Evolutionary conservation across 352 stramenopile genomes (phyloP).

Genomic region (Pythium brachiatum): DNA sequence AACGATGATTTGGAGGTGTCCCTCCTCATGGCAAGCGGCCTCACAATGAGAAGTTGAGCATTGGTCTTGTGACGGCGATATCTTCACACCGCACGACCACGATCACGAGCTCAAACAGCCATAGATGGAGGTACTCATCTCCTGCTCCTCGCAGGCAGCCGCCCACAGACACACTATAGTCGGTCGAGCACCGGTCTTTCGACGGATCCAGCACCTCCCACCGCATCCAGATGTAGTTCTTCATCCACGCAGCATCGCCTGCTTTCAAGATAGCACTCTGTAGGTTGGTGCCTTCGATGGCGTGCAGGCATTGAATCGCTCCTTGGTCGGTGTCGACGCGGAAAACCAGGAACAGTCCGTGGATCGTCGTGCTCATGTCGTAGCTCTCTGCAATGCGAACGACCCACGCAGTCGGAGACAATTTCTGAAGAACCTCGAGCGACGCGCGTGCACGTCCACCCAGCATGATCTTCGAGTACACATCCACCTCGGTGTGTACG

Average conservation of each 20-base stretch:
- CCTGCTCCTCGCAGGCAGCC: conserved; percentile 1
- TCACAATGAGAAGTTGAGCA: not conserved
- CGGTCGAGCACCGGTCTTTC: not conserved
- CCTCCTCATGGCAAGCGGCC: too few species aligned
- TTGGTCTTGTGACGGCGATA: not conserved
- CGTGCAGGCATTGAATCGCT: not conserved
- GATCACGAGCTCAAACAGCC: not conserved
- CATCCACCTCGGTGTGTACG: not conserved
- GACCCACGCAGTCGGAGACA: conserved; percentile 1
- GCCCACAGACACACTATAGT: not conserved
- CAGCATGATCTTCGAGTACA: too few species aligned
- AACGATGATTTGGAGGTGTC: too few species aligned
- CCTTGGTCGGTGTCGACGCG: conserved; percentile 7
- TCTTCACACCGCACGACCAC: not conserved
- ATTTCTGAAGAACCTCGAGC: conserved; percentile 2
- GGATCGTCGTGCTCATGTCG: not conserved
- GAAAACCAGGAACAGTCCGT: conserved; percentile 5
- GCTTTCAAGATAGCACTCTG: not conserved
- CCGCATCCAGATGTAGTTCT: conserved; percentile 9
- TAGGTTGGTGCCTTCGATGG: not conserved
- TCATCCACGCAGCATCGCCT: not conserved
- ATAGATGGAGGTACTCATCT: not conserved
- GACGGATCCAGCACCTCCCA: not conserved
- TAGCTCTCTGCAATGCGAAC: not conserved
- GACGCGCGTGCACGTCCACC: too few species aligned